Base-by-base conservation (phyloP, 441 rosid genomes). In the Hypseocharis bilobata region DNA sequence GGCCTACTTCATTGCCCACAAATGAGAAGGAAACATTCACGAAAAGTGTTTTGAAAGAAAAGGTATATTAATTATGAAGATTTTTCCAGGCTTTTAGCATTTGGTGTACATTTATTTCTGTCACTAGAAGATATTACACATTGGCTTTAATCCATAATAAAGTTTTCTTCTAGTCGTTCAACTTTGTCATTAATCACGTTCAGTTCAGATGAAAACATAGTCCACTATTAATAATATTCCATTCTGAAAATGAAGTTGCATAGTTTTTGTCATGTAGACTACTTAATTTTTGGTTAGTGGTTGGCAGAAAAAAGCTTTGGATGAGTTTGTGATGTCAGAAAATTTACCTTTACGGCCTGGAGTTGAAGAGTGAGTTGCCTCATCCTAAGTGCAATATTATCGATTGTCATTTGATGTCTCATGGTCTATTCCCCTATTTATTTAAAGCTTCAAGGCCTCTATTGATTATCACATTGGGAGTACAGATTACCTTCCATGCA, bases 1-100 rank as follows among this genome's bases (percentile, higher is more conserved):
- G 96, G 98, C 98, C 98, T 71, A 83, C 88, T 62, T 86, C 93
- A 14, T 72, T 92, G 83, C 96, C 98, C 34, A 89, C 98, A 30
- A 92, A 64, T 59, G 96, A 92, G 84, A 88, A 88, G 76, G 79
- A 74, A 56, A 10, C 84, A 7, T 89, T 92, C 69, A 76, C 88
- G 55, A 85, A 85, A 80, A 82, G 82, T 40, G 79, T 88, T 55
- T 54, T 92, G 76, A 79, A 73, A 51, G 96, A 86, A 74, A 92
- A 92, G 98, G 95, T 89, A 80, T 45, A 1, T 7, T 6, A n/a
- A n/a, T n/a, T n/a, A n/a, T n/a, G n/a, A 6, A 1, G 16, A 25
- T 27, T 7, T 7, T 56, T 20, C 60, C 11, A 56, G 20, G 11
- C n/a, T 38, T 10, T 51, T 17, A 51, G 25, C 22, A 22, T 23